These are phyloP conservation scores for Penicillium sp. DNA, from an alignment of 2,329 filamentous ascomycete species.

Conservation along the genomic window DNA sequence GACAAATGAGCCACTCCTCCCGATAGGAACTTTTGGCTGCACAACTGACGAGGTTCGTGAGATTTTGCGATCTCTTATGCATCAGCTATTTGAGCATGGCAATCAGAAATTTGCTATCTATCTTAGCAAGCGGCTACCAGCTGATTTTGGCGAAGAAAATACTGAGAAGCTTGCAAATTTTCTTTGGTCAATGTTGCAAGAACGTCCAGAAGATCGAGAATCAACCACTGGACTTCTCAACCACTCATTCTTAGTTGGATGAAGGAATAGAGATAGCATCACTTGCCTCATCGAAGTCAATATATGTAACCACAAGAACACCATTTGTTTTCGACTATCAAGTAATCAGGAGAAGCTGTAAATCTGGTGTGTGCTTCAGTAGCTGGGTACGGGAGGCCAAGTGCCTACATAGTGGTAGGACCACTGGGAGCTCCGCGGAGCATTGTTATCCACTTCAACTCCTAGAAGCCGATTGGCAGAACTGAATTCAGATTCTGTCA, in stretches of 20 bases:
- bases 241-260: constrained; percentile 18
- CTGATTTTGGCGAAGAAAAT: constrained; percentile 8
- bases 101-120: constrained; percentile 3
- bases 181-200: constrained; percentile 10
- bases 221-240: constrained; percentile 7
- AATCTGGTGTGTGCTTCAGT: no score
- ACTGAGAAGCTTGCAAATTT: constrained; percentile 4
- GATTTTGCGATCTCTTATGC: constrained; percentile 1
- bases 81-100: constrained; percentile 1
- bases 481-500: no score
- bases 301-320: no score
- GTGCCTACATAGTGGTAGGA: no score
- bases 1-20: constrained; percentile 7
- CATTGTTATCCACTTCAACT: no score
- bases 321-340: no score
- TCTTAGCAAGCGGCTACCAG: constrained; percentile 6
- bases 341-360: no score
- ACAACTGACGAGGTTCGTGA: constrained; percentile 1
- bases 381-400: no score
- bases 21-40: constrained; percentile 1
- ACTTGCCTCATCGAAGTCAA: background rate
- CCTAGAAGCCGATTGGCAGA: no score
- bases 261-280: constrained; percentile 30
- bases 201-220: constrained; percentile 5
- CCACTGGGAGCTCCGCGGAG: no score